Evolutionary conservation across 805 yeast species (phyloP).

Genomic region (Tetrapisispora taiwanensis): DNA sequence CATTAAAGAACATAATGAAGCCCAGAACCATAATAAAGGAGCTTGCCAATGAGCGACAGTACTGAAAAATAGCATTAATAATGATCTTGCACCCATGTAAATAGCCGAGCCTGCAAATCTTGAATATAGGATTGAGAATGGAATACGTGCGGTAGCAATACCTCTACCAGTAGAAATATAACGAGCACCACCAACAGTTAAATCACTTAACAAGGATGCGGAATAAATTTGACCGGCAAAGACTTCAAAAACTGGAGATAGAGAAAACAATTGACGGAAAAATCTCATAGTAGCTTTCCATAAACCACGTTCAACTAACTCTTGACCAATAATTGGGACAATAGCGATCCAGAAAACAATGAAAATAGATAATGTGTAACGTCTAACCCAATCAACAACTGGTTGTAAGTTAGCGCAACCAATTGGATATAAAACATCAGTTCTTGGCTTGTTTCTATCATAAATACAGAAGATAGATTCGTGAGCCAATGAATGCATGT

Average conservation of each 20-base stretch:
- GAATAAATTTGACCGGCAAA: constrained; percentile 74
- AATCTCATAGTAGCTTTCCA: constrained; percentile 66
- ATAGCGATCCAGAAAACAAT: constrained; percentile 81
- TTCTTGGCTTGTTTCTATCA: constrained; percentile 55
- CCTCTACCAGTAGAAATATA: constrained; percentile 82
- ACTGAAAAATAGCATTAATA: constrained; percentile 61
- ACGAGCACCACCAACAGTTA: constrained; percentile 78
- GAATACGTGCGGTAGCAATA: constrained; percentile 70
- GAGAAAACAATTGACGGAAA: constrained; percentile 53
- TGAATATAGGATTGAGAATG: constrained; percentile 61
- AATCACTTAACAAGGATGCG: constrained; percentile 55
- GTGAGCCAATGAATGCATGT: constrained; percentile 64
- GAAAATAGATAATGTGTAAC: constrained; percentile 77
- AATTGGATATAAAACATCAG: constrained; percentile 60
- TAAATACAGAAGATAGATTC: constrained; percentile 66
- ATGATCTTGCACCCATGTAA: constrained; percentile 71
- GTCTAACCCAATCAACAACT: constrained; percentile 77
- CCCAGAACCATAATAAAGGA: constrained; percentile 94
- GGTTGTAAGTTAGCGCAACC: constrained; percentile 85
- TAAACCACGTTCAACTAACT: constrained; percentile 69
- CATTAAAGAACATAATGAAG: constrained; percentile 74
- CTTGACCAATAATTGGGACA: constrained; percentile 69
- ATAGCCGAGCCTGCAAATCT: constrained; percentile 75
- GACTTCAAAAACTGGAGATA: constrained; percentile 76
- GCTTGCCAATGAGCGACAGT: constrained; percentile 82